These are phyloP conservation scores for Crucihimalaya himalaica DNA, from an alignment of 345 rosid species.

Conservation along the genomic window DNA sequence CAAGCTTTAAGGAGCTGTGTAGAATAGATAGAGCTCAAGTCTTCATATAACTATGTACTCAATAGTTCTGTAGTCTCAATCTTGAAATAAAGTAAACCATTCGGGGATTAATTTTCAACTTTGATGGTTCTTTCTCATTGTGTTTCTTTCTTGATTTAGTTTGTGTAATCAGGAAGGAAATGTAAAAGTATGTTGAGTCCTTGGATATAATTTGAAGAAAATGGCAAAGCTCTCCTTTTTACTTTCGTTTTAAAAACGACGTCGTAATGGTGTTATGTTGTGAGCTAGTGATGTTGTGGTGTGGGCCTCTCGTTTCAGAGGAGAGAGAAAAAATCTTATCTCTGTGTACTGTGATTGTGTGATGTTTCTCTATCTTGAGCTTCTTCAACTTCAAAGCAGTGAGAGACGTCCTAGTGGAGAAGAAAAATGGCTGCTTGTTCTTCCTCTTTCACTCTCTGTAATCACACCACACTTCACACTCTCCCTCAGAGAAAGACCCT, in stretches of 20 bases:
- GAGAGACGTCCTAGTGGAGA: neutral
- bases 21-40: slow-evolving; percentile 17
- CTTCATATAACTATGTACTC: slow-evolving; percentile 31
- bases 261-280: neutral
- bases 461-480: slow-evolving; percentile 29
- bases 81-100: neutral
- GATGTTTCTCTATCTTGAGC: slow-evolving; percentile 33
- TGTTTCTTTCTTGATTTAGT: slow-evolving; percentile 6
- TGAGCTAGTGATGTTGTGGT: neutral
- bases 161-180: too few relatives aligned
- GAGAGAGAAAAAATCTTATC: slow-evolving; percentile 13
- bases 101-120: neutral
- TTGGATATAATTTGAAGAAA: slow-evolving; percentile 3
- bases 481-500: slow-evolving; percentile 23
- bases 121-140: neutral
- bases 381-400: neutral
- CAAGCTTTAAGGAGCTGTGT: slow-evolving; percentile 20
- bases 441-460: slow-evolving; percentile 25
- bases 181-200: too few relatives aligned
- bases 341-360: slow-evolving; percentile 4
- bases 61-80: slow-evolving; percentile 19
- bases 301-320: slow-evolving; percentile 16
- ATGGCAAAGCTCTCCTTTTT: slow-evolving; percentile 8
- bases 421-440: slow-evolving; percentile 39
- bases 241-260: neutral